Evolutionary conservation across 495 filamentous ascomycete genomes (phyloP), one percentile per base, ranked within the genome.

Genomic region (Podospora sp.): DNA sequence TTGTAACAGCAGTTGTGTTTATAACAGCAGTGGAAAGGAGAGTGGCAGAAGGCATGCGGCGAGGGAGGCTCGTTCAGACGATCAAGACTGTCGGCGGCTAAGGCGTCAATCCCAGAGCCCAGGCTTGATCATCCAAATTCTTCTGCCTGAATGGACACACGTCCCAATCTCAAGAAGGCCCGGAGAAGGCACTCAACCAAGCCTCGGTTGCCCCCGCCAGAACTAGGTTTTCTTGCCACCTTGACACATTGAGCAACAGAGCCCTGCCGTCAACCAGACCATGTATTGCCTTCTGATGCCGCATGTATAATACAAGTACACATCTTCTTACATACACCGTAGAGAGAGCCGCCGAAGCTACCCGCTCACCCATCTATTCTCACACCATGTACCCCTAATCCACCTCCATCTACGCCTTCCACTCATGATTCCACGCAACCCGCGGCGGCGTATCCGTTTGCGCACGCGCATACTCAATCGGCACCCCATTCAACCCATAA

Each of bases 381-480:
- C 40, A 46, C 4, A 18, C 4, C 9, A 2, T 6, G 12, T 46
- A 46, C 9, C 9, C 40, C 11, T 12, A 46, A 46, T 14, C 14
- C 40, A 46, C 4, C 40, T 14, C 40, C 20, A 3, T 18, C 22
- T 16, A 7, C 49, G 71, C 66, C 77, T 76, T 89, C 89, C 89
- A 90, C 9, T 76, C 84, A 78, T 93, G 86, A 79, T 97, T 92
- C 92, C 91, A 95, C 65, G 90, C 87, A 71, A 89, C 85, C 68
- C 81, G 81, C 16, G 81, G 73, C 60, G 92, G 92, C 67, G 84
- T 90, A 68, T 97, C 92, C 40, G 88, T 92, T 86, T 96, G 92
- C 71, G 86, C 75, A 72, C 92, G 83, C 46, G 90, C 90, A 85
- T 96, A 96, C 84, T 97, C 93, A 75, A 97, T 90, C 68, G 94